These are phyloP conservation scores for Fusarium sp. DNA, from an alignment of 2,329 filamentous ascomycete genomes.

Conservation along the genomic window DNA sequence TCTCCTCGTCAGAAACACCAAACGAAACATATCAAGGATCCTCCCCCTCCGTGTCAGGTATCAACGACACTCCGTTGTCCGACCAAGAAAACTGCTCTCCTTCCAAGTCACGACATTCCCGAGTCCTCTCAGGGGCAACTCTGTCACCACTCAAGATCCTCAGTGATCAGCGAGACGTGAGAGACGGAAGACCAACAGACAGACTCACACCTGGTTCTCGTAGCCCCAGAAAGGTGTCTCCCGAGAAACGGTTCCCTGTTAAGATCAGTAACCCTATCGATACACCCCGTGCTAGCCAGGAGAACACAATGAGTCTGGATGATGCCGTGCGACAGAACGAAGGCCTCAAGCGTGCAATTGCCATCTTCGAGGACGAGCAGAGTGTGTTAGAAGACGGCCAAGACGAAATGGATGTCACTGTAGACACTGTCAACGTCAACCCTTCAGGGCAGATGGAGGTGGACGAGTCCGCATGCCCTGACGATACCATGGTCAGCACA, in stretches of 20 bases:
- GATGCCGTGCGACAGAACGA: slow-evolving; percentile 67
- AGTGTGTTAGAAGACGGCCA: slow-evolving; percentile 49
- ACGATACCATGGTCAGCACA: slow-evolving; percentile 82
- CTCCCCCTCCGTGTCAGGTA: slow-evolving; percentile 47
- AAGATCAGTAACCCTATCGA: slow-evolving; percentile 60
- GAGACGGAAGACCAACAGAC: slow-evolving; percentile 39
- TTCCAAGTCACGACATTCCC: slow-evolving; percentile 63
- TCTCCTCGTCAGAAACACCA: slow-evolving; percentile 26
- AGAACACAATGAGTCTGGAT: slow-evolving; percentile 62
- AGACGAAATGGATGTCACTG: slow-evolving; percentile 44
- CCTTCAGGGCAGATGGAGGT: slow-evolving; percentile 43
- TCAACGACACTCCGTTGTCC: slow-evolving; percentile 50
- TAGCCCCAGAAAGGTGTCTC: slow-evolving; percentile 63
- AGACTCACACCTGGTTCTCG: slow-evolving; percentile 51
- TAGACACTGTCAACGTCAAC: slow-evolving; percentile 49
- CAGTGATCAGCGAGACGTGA: slow-evolving; percentile 51
- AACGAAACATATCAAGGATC: slow-evolving; percentile 38
- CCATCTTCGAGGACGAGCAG: slow-evolving; percentile 71
- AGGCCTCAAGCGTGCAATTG: slow-evolving; percentile 69
- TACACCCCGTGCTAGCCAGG: slow-evolving; percentile 42
- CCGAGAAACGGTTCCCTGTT: slow-evolving; percentile 72
- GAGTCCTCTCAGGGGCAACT: slow-evolving; percentile 68
- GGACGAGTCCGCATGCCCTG: slow-evolving; percentile 62
- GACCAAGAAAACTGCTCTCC: slow-evolving; percentile 64
- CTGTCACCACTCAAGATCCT: slow-evolving; percentile 71